phyloP scores from a whole-genome alignment of 192 early-diverging fungal species.

The Gaertneriomyces semiglobifer region DNA sequence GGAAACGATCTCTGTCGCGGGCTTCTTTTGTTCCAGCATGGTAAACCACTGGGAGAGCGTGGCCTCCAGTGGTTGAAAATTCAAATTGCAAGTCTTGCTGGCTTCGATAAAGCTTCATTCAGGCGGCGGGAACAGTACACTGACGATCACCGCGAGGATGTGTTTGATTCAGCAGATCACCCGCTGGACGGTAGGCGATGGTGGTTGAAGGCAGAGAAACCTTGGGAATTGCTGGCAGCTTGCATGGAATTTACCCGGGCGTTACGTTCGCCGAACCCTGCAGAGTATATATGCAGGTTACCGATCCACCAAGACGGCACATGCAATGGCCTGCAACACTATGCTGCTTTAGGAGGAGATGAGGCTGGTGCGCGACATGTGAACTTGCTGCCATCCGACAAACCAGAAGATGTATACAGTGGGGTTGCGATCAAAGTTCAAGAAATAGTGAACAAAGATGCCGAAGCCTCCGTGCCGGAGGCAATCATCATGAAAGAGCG shows the following conservation, averaged over 20 bases:
- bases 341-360: conserved; percentile 95
- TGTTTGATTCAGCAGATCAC: conserved; percentile 40
- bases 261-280: conserved; percentile 66
- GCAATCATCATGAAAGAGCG: conserved; percentile 66
- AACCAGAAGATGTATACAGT: conserved; percentile 87
- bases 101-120: conserved; percentile 87
- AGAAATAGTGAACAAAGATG: conserved; percentile 66
- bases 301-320: conserved; percentile 97
- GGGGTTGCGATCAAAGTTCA: conserved; percentile 79
- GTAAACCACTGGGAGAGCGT: conserved; percentile 69
- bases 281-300: conserved; percentile 64
- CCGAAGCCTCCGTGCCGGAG: conserved; percentile 52
- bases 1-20: conserved; percentile 96
- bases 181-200: conserved; percentile 60
- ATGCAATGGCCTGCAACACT: conserved; percentile 98
- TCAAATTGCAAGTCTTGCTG: conserved; percentile 88
- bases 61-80: conserved; percentile 93
- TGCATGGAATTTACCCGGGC: conserved; percentile 83
- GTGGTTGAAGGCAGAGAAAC: conserved; percentile 88
- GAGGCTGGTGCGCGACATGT: conserved; percentile 80
- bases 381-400: conserved; percentile 77
- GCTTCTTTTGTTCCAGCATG: conserved; percentile 77
- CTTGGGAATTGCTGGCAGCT: conserved; percentile 90
- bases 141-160: conserved; percentile 70
- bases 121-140: conserved; percentile 74